These are phyloP conservation scores for Leonotis leonurus DNA, from an alignment of 257 asterid species.

Conservation along the genomic window DNA sequence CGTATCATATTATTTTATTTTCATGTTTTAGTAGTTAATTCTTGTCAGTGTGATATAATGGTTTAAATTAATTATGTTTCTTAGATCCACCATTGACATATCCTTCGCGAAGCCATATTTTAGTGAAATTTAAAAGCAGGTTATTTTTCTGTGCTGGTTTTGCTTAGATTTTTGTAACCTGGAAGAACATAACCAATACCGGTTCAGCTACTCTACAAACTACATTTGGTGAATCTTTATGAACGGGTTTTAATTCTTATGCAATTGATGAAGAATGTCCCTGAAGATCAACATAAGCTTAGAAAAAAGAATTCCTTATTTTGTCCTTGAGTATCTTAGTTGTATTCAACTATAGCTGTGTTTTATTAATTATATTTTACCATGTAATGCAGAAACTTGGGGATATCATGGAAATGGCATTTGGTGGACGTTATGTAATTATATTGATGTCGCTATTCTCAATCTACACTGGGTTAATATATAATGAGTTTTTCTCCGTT, in stretches of 20 bases:
- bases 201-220: neutral
- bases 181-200: neutral
- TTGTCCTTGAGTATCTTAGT: neutral
- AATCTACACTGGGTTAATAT: constrained; percentile 90
- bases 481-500: constrained; percentile 90
- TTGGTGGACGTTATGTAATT: constrained; percentile 95
- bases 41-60: neutral
- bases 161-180: neutral
- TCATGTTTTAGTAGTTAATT: neutral
- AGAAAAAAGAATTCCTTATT: neutral
- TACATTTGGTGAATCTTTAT: neutral
- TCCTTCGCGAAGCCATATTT: no score
- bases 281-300: neutral
- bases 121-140: neutral
- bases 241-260: neutral
- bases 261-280: neutral
- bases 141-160: constrained; percentile 2
- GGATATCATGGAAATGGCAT: constrained; percentile 94
- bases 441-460: constrained; percentile 92
- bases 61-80: no score
- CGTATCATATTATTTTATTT: neutral
- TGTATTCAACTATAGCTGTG: neutral
- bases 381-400: constrained; percentile 84
- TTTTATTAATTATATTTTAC: constrained; percentile 16
- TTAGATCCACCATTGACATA: no score